These are phyloP conservation scores for Cyclotella sp. DNA, from an alignment of 108 stramenopile species.

Conservation along the genomic window DNA sequence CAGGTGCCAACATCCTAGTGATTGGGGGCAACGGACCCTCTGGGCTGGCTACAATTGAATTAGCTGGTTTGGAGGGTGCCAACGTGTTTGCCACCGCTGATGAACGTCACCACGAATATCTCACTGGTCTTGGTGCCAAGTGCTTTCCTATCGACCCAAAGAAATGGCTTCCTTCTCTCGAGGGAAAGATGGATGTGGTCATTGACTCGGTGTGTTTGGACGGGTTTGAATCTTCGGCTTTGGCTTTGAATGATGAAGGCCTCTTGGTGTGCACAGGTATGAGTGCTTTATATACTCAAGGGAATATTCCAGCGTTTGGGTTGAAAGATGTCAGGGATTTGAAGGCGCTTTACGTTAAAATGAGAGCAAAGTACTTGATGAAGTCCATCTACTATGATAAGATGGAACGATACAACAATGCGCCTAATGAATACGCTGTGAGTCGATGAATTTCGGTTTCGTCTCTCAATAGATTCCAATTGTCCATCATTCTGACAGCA, in stretches of 20 bases:
- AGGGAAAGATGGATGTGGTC: slow-evolving; percentile 73
- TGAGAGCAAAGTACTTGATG: slow-evolving; percentile 55
- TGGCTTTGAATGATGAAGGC: slow-evolving; percentile 52
- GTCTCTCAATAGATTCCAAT: not conserved
- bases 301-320: slow-evolving; percentile 48
- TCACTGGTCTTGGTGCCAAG: slow-evolving; percentile 54
- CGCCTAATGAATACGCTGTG: slow-evolving; percentile 50
- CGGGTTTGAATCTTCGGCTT: slow-evolving; percentile 35
- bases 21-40: slow-evolving; percentile 63
- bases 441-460: not conserved
- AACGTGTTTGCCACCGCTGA: slow-evolving; percentile 62
- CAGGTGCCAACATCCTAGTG: slow-evolving; percentile 67
- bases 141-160: slow-evolving; percentile 61
- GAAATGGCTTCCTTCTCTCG: slow-evolving; percentile 58
- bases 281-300: slow-evolving; percentile 53
- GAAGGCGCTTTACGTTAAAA: slow-evolving; percentile 40
- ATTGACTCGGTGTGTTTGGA: slow-evolving; percentile 69
- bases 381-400: slow-evolving; percentile 56
- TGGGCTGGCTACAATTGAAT: slow-evolving; percentile 70
- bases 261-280: slow-evolving; percentile 61
- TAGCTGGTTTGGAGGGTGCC: slow-evolving; percentile 63
- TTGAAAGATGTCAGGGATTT: slow-evolving; percentile 49
- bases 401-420: slow-evolving; percentile 51
- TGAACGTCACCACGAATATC: slow-evolving; percentile 53
- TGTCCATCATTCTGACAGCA: not conserved